Evolutionary conservation across 257 asterid species (phyloP).

Genomic region (Echites panduratus): DNA sequence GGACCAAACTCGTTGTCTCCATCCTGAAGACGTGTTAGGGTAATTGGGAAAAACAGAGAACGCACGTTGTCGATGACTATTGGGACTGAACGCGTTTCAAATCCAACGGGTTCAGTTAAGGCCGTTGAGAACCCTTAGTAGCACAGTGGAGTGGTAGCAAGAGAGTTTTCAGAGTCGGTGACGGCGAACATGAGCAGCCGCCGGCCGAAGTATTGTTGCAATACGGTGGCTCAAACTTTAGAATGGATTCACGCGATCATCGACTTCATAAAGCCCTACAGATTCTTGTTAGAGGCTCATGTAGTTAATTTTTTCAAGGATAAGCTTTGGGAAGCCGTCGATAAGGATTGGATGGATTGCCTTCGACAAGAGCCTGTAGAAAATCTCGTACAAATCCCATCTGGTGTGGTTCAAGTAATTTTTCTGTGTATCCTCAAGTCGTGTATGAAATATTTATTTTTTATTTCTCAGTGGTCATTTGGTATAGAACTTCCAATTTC

Average conservation of each 20-base stretch:
- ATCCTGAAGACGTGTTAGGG: no score
- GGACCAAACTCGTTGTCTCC: no score
- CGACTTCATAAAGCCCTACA: constrained; percentile 53
- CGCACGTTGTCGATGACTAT: no score
- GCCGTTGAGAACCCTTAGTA: neutral
- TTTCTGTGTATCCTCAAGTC: neutral
- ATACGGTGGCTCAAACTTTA: constrained; percentile 50
- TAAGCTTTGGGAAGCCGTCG: constrained; percentile 76
- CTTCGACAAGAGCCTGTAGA: constrained; percentile 53
- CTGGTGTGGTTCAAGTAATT: constrained; percentile 41
- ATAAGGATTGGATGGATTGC: constrained; percentile 80
- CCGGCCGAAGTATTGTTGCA: constrained; percentile 46
- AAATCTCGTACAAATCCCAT: constrained; percentile 57
- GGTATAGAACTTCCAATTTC: neutral
- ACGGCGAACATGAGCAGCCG: constrained; percentile 13
- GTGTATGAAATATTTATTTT: neutral
- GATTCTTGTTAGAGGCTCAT: constrained; percentile 65
- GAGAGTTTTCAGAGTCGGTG: neutral
- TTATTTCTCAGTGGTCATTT: neutral
- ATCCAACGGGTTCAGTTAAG: no score
- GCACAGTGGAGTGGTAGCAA: neutral
- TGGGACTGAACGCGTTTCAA: no score
- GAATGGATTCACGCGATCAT: constrained; percentile 74
- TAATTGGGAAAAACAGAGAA: no score
- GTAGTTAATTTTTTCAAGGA: constrained; percentile 84